Conservation (phyloP, 495 filamentous ascomycete genomes). For the Penicillium maclennaniae region DNA sequence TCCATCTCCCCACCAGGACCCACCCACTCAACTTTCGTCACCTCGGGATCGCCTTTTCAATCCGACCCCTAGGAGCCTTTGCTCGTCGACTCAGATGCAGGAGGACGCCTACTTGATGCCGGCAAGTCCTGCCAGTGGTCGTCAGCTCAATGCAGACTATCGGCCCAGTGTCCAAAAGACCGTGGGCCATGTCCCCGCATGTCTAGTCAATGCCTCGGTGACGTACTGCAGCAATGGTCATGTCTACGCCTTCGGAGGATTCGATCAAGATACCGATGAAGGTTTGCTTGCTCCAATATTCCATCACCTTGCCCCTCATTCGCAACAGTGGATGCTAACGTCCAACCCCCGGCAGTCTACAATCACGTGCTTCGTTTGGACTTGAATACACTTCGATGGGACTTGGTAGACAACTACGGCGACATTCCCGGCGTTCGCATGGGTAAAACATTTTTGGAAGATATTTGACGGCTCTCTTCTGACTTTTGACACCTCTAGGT, state of each 20-base stretch:
- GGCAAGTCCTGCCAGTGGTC: slow-evolving; percentile 64
- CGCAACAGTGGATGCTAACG: neutral
- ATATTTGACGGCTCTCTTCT: neutral
- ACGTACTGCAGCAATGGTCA: slow-evolving; percentile 94
- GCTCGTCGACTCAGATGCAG: slow-evolving; percentile 36
- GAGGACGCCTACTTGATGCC: slow-evolving; percentile 80
- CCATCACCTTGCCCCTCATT: neutral
- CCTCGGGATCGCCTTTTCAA: slow-evolving; percentile 21
- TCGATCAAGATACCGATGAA: slow-evolving; percentile 98
- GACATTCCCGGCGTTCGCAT: slow-evolving; percentile 97
- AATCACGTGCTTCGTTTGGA: slow-evolving; percentile 93
- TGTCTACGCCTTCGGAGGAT: slow-evolving; percentile 98
- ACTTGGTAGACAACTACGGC: slow-evolving; percentile 94
- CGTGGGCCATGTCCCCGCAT: slow-evolving; percentile 84
- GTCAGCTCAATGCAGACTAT: slow-evolving; percentile 62
- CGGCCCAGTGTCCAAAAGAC: slow-evolving; percentile 76
- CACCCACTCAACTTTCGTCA: slow-evolving; percentile 29
- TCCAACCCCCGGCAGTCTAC: slow-evolving; percentile 60
- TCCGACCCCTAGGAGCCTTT: slow-evolving; percentile 23
- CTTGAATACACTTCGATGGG: slow-evolving; percentile 84
- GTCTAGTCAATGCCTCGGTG: slow-evolving; percentile 94
- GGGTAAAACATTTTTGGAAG: slow-evolving; percentile 54
- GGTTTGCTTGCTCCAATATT: slow-evolving; percentile 34
- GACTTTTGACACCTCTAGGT: slow-evolving; percentile 45
- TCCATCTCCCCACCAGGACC: slow-evolving; percentile 30